phyloP scores from a whole-genome alignment of 495 filamentous ascomycete genomes.

The Chaetomium cochliodes region DNA sequence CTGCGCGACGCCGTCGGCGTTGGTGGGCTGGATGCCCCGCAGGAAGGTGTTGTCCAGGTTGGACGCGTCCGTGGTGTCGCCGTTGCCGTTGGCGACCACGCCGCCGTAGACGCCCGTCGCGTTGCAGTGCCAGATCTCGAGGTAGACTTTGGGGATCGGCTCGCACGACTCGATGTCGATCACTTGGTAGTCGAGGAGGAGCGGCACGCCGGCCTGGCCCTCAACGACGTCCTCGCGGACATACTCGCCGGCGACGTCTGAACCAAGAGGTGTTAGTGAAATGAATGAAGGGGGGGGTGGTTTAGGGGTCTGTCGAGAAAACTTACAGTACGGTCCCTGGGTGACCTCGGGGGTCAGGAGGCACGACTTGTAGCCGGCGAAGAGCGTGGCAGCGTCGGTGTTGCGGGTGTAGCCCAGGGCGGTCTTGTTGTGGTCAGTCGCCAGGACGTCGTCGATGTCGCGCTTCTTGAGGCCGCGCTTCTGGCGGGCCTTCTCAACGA shows the following conservation, averaged over 20 bases:
- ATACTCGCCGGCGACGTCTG: conserved; percentile 44
- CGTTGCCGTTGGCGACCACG: conserved; percentile 47
- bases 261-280: neutral
- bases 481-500: conserved; percentile 27
- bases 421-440: conserved; percentile 44
- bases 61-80: conserved; percentile 48
- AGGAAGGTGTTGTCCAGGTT: conserved; percentile 53
- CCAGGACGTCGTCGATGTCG: conserved; percentile 40
- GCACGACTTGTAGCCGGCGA: conserved; percentile 53
- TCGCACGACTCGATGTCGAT: conserved; percentile 60
- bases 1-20: conserved; percentile 48
- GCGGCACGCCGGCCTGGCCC: conserved; percentile 52
- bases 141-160: conserved; percentile 53
- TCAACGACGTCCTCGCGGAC: conserved; percentile 60
- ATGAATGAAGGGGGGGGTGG: neutral
- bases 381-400: conserved; percentile 49
- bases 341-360: conserved; percentile 55
- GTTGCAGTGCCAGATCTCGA: conserved; percentile 59
- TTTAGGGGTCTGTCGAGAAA: neutral
- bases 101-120: conserved; percentile 56
- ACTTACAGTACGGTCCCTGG: conserved; percentile 55
- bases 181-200: conserved; percentile 61
- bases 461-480: conserved; percentile 26
- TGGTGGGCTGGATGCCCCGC: conserved; percentile 51
- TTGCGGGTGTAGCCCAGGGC: conserved; percentile 42